phyloP scores from a whole-genome alignment of 2,329 filamentous ascomycete species.

The Ascomycota sp. region DNA sequence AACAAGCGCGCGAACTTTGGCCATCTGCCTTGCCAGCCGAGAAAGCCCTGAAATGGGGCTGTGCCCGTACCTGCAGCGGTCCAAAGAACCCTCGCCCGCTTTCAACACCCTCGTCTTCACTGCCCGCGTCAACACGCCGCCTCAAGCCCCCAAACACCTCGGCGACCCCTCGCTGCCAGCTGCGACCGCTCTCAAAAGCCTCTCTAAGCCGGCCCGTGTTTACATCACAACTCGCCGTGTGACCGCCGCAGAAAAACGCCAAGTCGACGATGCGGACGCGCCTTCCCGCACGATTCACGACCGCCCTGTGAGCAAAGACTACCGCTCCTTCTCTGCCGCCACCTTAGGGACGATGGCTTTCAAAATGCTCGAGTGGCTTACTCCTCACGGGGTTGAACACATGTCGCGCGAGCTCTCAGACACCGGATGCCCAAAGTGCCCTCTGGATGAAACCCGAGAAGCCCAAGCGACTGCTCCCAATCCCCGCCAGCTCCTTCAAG shows the following conservation, averaged over 20 bases:
- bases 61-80: conserved; percentile 31
- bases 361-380: conserved; percentile 53
- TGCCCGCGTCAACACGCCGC: conserved; percentile 5
- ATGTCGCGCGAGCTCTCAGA: conserved; percentile 19
- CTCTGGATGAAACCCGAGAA: conserved; percentile 1
- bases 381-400: conserved; percentile 31
- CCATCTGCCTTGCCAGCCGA: conserved; percentile 60
- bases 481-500: background rate
- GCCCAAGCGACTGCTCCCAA: background rate
- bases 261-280: background rate
- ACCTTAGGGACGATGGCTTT: conserved; percentile 45
- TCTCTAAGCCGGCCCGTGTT: background rate
- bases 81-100: conserved; percentile 22
- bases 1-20: conserved; percentile 63
- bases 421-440: conserved; percentile 1
- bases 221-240: background rate
- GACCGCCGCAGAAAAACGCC: background rate
- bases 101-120: conserved; percentile 26
- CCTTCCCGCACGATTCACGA: conserved; percentile 16
- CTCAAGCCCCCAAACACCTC: background rate
- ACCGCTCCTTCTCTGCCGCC: conserved; percentile 40
- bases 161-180: background rate
- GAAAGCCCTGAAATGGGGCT: conserved; percentile 54
- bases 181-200: background rate
- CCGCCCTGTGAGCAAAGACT: conserved; percentile 28